Base-by-base conservation (phyloP, 169 alveolate species). In the Plasmodium vinckei region DNA sequence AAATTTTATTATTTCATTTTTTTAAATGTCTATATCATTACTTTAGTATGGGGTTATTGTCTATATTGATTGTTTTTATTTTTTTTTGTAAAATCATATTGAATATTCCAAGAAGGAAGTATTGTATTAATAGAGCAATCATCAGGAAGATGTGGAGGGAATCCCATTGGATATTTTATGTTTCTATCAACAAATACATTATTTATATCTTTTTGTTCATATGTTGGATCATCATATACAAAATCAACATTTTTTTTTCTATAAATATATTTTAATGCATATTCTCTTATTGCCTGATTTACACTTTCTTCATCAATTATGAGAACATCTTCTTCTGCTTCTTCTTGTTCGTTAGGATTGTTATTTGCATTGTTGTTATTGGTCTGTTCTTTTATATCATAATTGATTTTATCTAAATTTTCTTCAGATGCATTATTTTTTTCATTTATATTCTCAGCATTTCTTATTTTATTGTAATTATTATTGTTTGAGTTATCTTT, bases 71-170 rank as follows among this genome's bases (percentile, higher is more conserved):
- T 33, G 42, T 5, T 33, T 33, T 33, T 33, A 33, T 33, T 33
- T 33, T 33, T 33, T 33, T 33, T 33, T 33, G 42, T 33, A 27
- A 60, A 84, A 49, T 84, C 23, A 57, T 84, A 84, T 49, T 56
- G 56, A 13, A 84, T 56, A 63, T 84, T 72, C 91, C 91, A 84
- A 60, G 91, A 59, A 6, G 91, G 91, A 25, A 84, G 64, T 27
- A 84, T 39, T 10, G 91, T 84, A 17, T 63, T 84, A 68, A 84
- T 60, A 19, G 91, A 84, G 51, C 91, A 84, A 53, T 84, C 91
- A 49, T 84, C 91, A 54, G 91, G 91, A 27, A 84, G 47, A 56
- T 84, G 60, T 12, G 91, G 91, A 13, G 91, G 91, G 21, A 84
- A 68, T 0, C 87, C 86, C 9, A 60, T n/a, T 27, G 91, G 91